Evolutionary conservation across 768 basidiomycete genomes (phyloP).

Genomic region (Xerocomus potaroensis): DNA sequence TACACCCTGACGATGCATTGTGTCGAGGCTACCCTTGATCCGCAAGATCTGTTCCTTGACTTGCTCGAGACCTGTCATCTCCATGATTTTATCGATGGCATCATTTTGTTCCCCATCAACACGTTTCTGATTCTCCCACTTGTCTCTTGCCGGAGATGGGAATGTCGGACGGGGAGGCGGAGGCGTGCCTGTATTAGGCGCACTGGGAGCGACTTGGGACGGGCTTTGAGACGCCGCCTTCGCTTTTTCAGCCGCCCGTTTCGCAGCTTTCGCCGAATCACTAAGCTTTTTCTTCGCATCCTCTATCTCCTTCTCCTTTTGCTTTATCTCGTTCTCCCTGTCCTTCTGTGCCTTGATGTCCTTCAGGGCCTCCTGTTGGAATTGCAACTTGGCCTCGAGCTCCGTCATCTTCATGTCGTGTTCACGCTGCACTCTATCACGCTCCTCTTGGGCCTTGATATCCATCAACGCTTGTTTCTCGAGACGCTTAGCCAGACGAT

Average conservation of each 20-base stretch:
- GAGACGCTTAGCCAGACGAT: constrained; percentile 36
- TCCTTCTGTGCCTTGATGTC: constrained; percentile 28
- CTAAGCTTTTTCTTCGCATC: not conserved
- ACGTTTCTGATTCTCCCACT: constrained; percentile 58
- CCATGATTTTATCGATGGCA: constrained; percentile 65
- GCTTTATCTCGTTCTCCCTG: not conserved
- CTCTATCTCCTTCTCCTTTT: not conserved
- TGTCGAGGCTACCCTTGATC: constrained; percentile 58
- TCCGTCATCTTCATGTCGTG: not conserved
- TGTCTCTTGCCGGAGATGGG: constrained; percentile 37
- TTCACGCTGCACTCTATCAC: constrained; percentile 36
- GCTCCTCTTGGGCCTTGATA: constrained; percentile 38
- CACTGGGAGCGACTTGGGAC: not conserved
- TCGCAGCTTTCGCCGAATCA: not conserved
- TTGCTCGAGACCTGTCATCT: constrained; percentile 62
- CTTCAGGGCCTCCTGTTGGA: constrained; percentile 23
- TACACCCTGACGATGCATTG: constrained; percentile 45
- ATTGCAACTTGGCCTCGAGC: constrained; percentile 39
- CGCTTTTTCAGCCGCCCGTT: constrained; percentile 7
- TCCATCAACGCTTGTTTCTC: constrained; percentile 40
- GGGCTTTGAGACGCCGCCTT: not conserved
- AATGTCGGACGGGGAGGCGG: constrained; percentile 10
- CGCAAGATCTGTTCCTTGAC: constrained; percentile 58
- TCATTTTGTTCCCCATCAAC: constrained; percentile 47
- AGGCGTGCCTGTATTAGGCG: not conserved